Evolutionary conservation across 2,329 filamentous ascomycete genomes (phyloP), one percentile per base, ranked within the genome.

Genomic region (Xylaria sp.): DNA sequence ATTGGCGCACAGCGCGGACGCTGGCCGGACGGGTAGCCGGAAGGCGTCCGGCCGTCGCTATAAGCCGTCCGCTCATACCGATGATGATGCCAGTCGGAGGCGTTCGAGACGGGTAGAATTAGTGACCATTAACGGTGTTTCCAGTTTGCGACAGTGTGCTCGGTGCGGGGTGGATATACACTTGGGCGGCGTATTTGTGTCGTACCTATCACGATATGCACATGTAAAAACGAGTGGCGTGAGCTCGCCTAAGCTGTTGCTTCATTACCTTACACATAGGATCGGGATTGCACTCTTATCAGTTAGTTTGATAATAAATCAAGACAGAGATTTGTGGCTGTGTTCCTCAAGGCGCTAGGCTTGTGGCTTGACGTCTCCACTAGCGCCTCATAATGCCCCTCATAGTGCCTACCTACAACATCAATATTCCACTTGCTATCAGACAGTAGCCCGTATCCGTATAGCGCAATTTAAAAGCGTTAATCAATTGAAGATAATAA

Each of bases 1-100:
- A 84, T 78, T 90, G 87, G 75, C 91, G 90, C 75, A 84, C 83
- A 71, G 84, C 80, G 75, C 84, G 83, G 75, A 85, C 80, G 70
- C 68, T 72, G 69, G 71, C 75, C 62, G 75, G 69, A 64, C 76
- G 75, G 69, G 69, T 69, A 32, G 71, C 72, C 64, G 75, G 74
- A 67, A 78, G 73, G 59, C 77, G 77, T 70, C 76, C 76, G 75
- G 75, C 77, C 71, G 73, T 72, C 71, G 77, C 74, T 74, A 78
- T 75, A 69, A 79, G 73, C 77, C 77, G 75, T 75, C 77, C 77
- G 75, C 77, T 79, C 77, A 79, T 79, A 71, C 74, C 76, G 76
- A 69, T 65, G 12, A 14, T 47, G 68, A 68, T 73, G 70, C 74
- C 72, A 75, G 72, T 73, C 77, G 75, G 75, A 76, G 77, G 77